Evolutionary conservation across 306 rosid genomes (phyloP).

Genomic region (Quercus bicolor): DNA sequence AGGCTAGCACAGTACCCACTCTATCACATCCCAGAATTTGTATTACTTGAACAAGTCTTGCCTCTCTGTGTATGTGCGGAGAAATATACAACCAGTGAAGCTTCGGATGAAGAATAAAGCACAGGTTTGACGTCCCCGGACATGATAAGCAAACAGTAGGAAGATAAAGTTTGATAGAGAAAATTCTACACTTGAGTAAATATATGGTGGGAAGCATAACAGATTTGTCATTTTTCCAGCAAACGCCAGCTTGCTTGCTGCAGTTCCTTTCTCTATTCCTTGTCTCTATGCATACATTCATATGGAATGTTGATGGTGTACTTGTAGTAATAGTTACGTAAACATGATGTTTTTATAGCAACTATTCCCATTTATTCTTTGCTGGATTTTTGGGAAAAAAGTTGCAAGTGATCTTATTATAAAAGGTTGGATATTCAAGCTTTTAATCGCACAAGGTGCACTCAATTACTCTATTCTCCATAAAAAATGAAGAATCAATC

Average conservation of each 20-base stretch:
- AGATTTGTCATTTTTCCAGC: conserved; percentile 36
- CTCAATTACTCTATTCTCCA: background rate
- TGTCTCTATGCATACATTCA: background rate
- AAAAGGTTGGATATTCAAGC: conserved; percentile 56
- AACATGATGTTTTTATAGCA: background rate
- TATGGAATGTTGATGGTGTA: background rate
- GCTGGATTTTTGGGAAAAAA: conserved; percentile 58
- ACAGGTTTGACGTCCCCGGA: too few species aligned
- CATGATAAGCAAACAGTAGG: conserved; percentile 9
- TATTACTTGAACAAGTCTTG: too few species aligned
- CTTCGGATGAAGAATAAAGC: too few species aligned
- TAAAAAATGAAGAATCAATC: background rate
- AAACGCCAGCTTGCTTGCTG: conserved; percentile 43
- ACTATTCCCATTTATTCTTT: background rate
- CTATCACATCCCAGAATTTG: too few species aligned
- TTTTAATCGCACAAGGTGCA: conserved; percentile 15
- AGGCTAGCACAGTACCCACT: too few species aligned
- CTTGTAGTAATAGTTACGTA: background rate
- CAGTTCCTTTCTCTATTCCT: conserved; percentile 9
- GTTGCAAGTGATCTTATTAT: conserved; percentile 50
- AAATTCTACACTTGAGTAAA: conserved; percentile 13
- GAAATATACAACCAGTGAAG: too few species aligned
- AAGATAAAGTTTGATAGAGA: conserved; percentile 1
- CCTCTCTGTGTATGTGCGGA: too few species aligned
- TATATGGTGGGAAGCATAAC: conserved; percentile 10